phyloP scores from a whole-genome alignment of 2,329 filamentous ascomycete genomes.

The Cytospora schulzeri region DNA sequence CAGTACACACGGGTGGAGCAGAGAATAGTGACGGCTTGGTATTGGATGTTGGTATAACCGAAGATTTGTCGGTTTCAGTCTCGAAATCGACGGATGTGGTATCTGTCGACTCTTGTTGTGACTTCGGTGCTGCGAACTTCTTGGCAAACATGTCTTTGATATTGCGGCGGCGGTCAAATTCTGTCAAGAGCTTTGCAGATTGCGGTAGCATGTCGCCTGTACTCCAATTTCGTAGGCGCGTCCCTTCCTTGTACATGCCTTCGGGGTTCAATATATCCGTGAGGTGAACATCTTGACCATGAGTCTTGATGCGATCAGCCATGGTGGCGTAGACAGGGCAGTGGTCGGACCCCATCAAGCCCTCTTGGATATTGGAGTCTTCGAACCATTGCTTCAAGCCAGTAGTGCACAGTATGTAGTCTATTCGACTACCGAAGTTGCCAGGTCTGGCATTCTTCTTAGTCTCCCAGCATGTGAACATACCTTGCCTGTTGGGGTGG shows the following conservation, averaged over 20 bases:
- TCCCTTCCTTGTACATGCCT: constrained; percentile 69
- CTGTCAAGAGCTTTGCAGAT: constrained; percentile 82
- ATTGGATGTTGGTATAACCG: background rate
- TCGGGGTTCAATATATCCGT: constrained; percentile 77
- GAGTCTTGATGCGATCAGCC: constrained; percentile 60
- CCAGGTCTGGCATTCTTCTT: constrained; percentile 93
- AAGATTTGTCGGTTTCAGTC: background rate
- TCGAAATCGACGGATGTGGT: background rate
- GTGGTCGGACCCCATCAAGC: constrained; percentile 92
- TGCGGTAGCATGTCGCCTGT: constrained; percentile 68
- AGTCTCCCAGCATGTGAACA: constrained; percentile 98
- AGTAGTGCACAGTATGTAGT: constrained; percentile 85
- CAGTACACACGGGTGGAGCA: constrained; percentile 1
- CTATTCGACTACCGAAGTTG: constrained; percentile 90
- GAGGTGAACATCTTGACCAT: constrained; percentile 55
- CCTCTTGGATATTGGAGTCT: constrained; percentile 86
- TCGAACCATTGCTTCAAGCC: constrained; percentile 79
- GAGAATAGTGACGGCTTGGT: constrained; percentile 2
- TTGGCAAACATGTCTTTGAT: constrained; percentile 92
- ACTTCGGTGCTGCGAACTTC: constrained; percentile 39
- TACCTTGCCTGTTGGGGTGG: constrained; percentile 76
- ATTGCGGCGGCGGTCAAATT: constrained; percentile 80
- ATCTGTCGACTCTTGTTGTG: constrained; percentile 3
- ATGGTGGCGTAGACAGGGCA: constrained; percentile 86
- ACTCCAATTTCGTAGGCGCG: constrained; percentile 67